Base-by-base conservation (phyloP, 78 protist genomes). In the Dictyostelium brefeldianum region DNA sequence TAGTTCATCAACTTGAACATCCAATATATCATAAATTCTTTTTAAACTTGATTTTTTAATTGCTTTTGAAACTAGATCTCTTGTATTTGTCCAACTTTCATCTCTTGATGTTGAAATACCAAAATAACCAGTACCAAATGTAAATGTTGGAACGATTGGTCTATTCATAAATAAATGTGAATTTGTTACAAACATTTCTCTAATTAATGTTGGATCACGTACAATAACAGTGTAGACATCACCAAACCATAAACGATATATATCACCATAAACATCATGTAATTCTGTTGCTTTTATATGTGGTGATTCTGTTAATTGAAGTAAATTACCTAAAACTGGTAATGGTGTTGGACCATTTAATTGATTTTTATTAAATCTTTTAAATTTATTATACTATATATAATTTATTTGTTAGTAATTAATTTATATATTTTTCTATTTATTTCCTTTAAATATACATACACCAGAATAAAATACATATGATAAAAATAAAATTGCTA, bases 341-440 rank as follows among this genome's bases (percentile, higher is more conserved):
- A 87, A 43, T 29, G 92, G 92, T 22, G 51, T 74, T 36, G 92
- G 92, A 5, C 92, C 92, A 48, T 78, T 53, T 29, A 78, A 54
- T 78, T 50, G 18, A 71, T 43, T 71, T 29, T 27, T 14, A 65
- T 65, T 22, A 0, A 65, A 3, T 25, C 25, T 74, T 74, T 43
- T 74, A 25, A 12, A 41, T 74, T 74, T 74, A 22, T n/a, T 4
- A 47, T 48, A 74, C 80, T 36, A 0, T 10, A 69, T 11, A 27
- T 15, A n/a, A n/a, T 56, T 78, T 78, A 5, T 1, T 14, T 56
- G 47, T 54, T 20, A 65, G 22, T 22, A 78, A 78, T 25, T 27
- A 1, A 78, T 31, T 78, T 57, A 51, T 27, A 4, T 25, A 10
- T 78, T 1, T 12, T 53, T 22, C 67, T 6, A 78, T 5, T 56